Evolutionary conservation across 148 eudicot genomes (phyloP).

Genomic region (Chenopodium quinoa): DNA sequence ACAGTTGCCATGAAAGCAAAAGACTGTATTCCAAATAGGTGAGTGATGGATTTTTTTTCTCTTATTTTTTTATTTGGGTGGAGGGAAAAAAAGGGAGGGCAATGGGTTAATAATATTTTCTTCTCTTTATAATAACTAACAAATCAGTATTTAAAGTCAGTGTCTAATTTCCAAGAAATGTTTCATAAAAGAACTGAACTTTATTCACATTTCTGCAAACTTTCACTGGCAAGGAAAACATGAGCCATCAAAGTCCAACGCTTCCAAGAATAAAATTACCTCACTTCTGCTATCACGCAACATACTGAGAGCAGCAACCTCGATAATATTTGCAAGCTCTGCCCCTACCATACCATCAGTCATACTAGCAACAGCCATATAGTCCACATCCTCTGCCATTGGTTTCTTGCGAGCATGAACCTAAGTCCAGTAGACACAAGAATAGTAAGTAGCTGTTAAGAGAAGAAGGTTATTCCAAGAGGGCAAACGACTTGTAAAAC

Average conservation of each 20-base stretch:
- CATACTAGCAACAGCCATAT: constrained; percentile 76
- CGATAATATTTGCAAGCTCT: constrained; percentile 87
- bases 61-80: too few species aligned
- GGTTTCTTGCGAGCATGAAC: constrained; percentile 96
- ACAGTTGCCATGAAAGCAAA: not conserved
- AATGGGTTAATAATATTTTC: not conserved
- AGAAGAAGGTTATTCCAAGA: not conserved
- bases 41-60: too few species aligned
- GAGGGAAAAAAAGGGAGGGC: not conserved
- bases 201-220: not conserved
- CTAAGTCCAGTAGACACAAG: constrained; percentile 33
- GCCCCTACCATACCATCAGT: constrained; percentile 98
- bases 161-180: not conserved
- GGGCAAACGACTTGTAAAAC: not conserved
- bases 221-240: not conserved
- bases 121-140: not conserved
- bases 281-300: constrained; percentile 87
- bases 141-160: too few species aligned
- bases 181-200: not conserved
- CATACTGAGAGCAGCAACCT: constrained; percentile 86
- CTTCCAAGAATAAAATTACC: constrained; percentile 42
- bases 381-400: constrained; percentile 89
- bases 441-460: not conserved
- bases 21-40: not conserved
- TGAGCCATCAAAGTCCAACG: not conserved